Base-by-base conservation (phyloP, 2,329 filamentous ascomycete species). In the Alternaria rosae region DNA sequence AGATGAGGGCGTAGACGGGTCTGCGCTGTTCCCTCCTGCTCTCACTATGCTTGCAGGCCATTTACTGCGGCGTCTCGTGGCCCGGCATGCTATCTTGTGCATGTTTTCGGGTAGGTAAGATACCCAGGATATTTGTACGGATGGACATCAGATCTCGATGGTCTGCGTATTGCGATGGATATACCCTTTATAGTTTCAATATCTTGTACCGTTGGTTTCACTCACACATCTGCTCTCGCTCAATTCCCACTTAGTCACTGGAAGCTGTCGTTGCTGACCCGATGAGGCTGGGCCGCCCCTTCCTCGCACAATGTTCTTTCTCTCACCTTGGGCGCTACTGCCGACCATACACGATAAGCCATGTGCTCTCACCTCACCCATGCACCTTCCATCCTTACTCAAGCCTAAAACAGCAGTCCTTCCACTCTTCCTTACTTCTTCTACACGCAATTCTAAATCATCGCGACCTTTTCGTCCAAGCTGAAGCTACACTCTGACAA, bases 151-250 rank as follows among this genome's bases (percentile, higher is more conserved):
- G 41, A 54, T 45, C 41, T 28, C 47, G 41, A 45, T n/a, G 41
- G 52, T 52, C 44, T 44, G 52, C 41, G n/a, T 54, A 55, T 21
- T 48, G 56, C 48, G 59, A 53, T 61, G 64, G 64, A 61, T 67
- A 67, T 67, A 67, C 62, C 64, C 64, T 59, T 54, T 56, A 59
- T 65, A 59, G 51, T 62, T 59, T 63, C 45, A 60, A 45, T 42
- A 54, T 58, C 21, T 50, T 23, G 15, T 50, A 38, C n/a, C 35
- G n/a, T 38, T 23, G 38, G 30, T 32, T 4, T 35, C 11, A 25
- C 28, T 13, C 15, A 15, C 5, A 21, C 47, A 21, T 15, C 47
- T 15, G 20, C 35, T 20, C 13, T 23, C n/a, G 15, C 12, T 5
- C 28, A 25, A 8, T 51, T 51, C 5, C 28, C 13, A 3, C 23